Conservation (phyloP, 305 asterid species). For the Solanum chacoense region DNA sequence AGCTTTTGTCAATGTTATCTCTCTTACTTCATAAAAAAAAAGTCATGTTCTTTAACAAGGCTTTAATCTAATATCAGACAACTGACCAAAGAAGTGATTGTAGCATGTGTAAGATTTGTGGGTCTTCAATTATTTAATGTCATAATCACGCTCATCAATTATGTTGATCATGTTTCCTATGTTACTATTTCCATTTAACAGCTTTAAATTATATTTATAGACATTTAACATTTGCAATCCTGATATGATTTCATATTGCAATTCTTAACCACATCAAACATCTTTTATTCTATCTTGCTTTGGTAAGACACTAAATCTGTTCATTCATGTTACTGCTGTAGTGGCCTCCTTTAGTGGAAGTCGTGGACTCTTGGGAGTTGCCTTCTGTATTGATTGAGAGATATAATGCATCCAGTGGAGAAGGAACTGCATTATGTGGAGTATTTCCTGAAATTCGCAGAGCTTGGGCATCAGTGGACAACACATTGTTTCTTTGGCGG, state of each 20-base stretch:
- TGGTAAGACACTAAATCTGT: slow-evolving; percentile 3
- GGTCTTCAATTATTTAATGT: background rate
- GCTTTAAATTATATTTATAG: background rate
- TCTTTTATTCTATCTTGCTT: background rate
- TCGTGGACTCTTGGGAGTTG: slow-evolving; percentile 91
- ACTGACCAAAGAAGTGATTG: background rate
- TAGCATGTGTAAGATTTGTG: background rate
- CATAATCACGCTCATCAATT: background rate
- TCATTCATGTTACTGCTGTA: slow-evolving; percentile 25
- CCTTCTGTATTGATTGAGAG: slow-evolving; percentile 85
- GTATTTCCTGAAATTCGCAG: slow-evolving; percentile 90
- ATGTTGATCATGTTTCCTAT: background rate
- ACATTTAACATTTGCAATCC: background rate
- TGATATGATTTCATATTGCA: background rate
- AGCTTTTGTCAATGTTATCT: background rate
- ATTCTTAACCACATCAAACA: background rate
- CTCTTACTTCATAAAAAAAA: background rate
- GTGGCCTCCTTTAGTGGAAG: slow-evolving; percentile 98
- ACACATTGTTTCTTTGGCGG: slow-evolving; percentile 89
- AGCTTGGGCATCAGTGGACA: slow-evolving; percentile 99
- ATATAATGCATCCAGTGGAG: slow-evolving; percentile 91
- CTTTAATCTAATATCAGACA: background rate
- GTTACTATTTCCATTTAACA: background rate
- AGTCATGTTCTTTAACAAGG: background rate
- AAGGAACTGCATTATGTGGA: slow-evolving; percentile 96